Conservation (phyloP, 495 filamentous ascomycete genomes). For the Lophiotrema nucula region DNA sequence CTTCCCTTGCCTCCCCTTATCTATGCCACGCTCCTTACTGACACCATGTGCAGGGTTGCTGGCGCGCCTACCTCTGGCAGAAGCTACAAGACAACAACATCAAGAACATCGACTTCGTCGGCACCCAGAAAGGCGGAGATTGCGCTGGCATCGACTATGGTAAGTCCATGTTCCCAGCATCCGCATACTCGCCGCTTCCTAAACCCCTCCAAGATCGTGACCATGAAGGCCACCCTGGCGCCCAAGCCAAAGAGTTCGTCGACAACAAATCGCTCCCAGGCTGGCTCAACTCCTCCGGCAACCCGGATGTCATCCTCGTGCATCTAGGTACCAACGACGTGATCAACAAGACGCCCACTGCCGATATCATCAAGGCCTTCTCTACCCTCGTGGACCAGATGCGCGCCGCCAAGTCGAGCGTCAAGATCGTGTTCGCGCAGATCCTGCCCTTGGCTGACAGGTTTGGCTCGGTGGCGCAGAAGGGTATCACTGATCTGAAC, state of each 20-base stretch:
- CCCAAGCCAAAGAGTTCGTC: conserved; percentile 12
- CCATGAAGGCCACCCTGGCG: conserved; percentile 28
- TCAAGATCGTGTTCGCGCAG: conserved; percentile 8
- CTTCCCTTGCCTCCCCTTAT: not conserved
- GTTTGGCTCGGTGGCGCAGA: not conserved
- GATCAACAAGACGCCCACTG: not conserved
- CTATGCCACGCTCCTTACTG: conserved; percentile 1
- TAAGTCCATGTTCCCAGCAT: too few relatives aligned
- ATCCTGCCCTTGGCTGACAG: conserved; percentile 9
- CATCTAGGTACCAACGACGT: conserved; percentile 32
- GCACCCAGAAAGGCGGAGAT: conserved; percentile 11
- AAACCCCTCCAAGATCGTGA: conserved; percentile 26
- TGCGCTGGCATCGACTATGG: too few relatives aligned
- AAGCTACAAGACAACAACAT: conserved; percentile 14
- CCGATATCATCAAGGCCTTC: conserved; percentile 20
- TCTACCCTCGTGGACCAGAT: conserved; percentile 18
- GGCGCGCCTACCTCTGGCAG: conserved; percentile 25
- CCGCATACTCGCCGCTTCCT: too few relatives aligned
- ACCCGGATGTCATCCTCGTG: conserved; percentile 26
- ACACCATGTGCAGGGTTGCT: conserved; percentile 23
- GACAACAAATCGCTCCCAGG: conserved; percentile 10
- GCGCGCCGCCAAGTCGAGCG: conserved; percentile 8
- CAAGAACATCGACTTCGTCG: conserved; percentile 31
- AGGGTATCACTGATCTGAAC: conserved; percentile 23
- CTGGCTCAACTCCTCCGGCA: conserved; percentile 2